Base-by-base conservation (phyloP, 352 stramenopile genomes). In the Phytophthora fragariaefolia region DNA sequence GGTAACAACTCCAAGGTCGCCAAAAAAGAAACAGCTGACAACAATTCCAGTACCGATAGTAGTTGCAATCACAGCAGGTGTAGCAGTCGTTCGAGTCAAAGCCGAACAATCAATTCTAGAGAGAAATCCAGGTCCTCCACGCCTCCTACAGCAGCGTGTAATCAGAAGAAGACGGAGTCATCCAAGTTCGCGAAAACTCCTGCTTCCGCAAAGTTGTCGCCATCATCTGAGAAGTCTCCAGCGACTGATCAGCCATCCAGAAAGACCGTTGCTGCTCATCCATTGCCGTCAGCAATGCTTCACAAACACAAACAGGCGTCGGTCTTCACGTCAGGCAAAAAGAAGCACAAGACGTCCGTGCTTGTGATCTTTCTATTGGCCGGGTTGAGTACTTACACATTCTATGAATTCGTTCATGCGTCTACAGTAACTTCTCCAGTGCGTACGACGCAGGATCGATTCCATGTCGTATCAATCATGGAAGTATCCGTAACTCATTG, bases 381-480 rank as follows among this genome's bases (percentile, higher is more conserved):
- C 18, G 4, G 2, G 3, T 10, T 36, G 40, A 17, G 15, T 22
- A 58, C 18, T 30, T 9, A 23, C 55, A 46, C 69, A 43, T 36
- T n/a, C n/a, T n/a, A n/a, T n/a, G n/a, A n/a, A n/a, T 8, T 20
- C 15, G 17, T 34, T 42, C 8, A 65, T 70, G 22, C 15, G 7
- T 9, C n/a, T 13, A 42, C 57, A 93, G 85, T 1, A 92, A 88
- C 48, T 92, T 93, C 56, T 83, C 82, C 0, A 80, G 73, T 1
- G 76, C 85, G 3, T 93, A 91, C 49, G 80, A 89, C 40, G 71
- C 80, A 1, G 85, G 82, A 7, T 90, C 71, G 2, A 90, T 93
- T 52, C 85, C 85, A 23, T 93, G 83, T 50, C 83, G 85, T 43
- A 93, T 93, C 54, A 91, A 93, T 62, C 85, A 93, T 54, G 85